Evolutionary conservation across 495 filamentous ascomycete genomes (phyloP), one percentile per base, ranked within the genome.

Genomic region (Aspergillus cavernicola): DNA sequence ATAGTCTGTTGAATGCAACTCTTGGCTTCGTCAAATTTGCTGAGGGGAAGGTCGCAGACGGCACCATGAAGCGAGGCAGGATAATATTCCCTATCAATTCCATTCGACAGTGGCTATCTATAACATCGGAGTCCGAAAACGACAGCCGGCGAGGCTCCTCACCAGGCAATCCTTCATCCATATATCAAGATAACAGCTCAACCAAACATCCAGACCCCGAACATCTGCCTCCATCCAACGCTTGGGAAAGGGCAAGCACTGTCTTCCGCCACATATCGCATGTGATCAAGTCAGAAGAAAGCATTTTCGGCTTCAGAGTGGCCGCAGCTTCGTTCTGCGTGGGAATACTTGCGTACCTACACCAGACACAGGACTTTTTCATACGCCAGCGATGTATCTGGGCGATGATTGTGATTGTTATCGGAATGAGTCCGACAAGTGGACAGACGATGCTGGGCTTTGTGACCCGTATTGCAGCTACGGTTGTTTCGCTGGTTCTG

Each of bases 331-430:
- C 84, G 11, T 76, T 90, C 63, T 84, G 78, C 16, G 72, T 89
- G 28, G 87, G 80, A 0, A 84, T 91, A 28, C 64, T 88, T 1
- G 85, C 81, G 6, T 90, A 76, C 61, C 68, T 92, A n/a, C 70
- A 79, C 42, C 61, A 80, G 18, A 88, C 86, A 0, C 80, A 88
- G 53, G 56, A 60, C 0, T 90, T 88, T 62, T 91, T 89, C 56
- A 68, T 80, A 12, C 71, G 82, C 40, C 85, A 91, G 58, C 73
- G 88, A 57, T 71, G 88, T 7, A 82, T 90, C 6, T 91, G 87
- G 87, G 82, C 85, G 0, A 81, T 89, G 81, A 87, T 91, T 56
- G 82, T 87, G 38, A 81, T 87, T n/a, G 74, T 81, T 15, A 83
- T 86, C 55, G 84, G 81, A 4, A 84, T 77, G 71, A 74, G 67